These are phyloP conservation scores for Pseudovirgaria hyperparasitica DNA, from an alignment of 2,329 filamentous ascomycete species.

Conservation along the genomic window DNA sequence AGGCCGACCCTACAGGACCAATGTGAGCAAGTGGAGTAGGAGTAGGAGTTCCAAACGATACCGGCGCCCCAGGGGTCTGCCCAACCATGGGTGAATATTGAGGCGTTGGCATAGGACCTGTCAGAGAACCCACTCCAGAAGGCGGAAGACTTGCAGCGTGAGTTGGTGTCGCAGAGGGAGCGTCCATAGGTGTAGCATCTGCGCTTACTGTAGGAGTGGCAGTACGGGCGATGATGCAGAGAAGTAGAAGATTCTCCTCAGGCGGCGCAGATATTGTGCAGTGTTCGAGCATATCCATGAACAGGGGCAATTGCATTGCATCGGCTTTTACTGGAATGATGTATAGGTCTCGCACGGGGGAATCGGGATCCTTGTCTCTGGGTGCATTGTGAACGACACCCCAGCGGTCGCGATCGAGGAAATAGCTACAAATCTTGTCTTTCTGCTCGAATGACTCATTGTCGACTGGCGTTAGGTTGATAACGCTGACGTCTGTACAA, in stretches of 20 bases:
- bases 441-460: slow-evolving; percentile 49
- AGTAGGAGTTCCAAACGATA: slow-evolving; percentile 11
- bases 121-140: slow-evolving; percentile 8
- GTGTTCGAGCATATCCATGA: slow-evolving; percentile 77
- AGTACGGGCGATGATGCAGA: slow-evolving; percentile 65
- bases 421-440: slow-evolving; percentile 74
- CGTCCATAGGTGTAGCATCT: slow-evolving; percentile 16
- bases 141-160: slow-evolving; percentile 8
- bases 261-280: slow-evolving; percentile 63
- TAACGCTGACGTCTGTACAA: slow-evolving; percentile 72
- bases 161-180: slow-evolving; percentile 14
- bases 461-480: slow-evolving; percentile 54
- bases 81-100: slow-evolving; percentile 12
- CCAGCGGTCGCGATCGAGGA: slow-evolving; percentile 67
- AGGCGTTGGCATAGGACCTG: slow-evolving; percentile 10
- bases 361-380: slow-evolving; percentile 40
- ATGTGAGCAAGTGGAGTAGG: slow-evolving; percentile 4
- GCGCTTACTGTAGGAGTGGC: slow-evolving; percentile 21
- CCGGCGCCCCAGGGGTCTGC: slow-evolving; percentile 15
- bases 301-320: slow-evolving; percentile 58
- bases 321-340: slow-evolving; percentile 74
- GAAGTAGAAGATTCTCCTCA: slow-evolving; percentile 63
- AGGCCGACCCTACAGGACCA: slow-evolving; percentile 3
- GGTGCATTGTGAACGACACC: slow-evolving; percentile 72
- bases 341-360: slow-evolving; percentile 80